These are phyloP conservation scores for sunflower (Helianthus annuus) DNA, from an alignment of 129 eudicot genomes.

Conservation along the genomic window DNA sequence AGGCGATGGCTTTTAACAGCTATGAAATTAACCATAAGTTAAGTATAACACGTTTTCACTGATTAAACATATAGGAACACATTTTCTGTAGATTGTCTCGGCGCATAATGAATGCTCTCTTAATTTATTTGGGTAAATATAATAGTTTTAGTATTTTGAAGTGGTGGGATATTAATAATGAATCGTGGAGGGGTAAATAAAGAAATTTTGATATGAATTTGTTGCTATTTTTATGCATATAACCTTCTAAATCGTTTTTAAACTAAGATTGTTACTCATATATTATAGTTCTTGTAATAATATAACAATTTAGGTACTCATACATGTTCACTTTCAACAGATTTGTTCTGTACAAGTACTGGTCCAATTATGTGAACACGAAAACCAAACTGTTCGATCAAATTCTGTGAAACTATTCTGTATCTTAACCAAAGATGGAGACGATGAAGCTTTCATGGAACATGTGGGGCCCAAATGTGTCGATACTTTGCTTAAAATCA, in stretches of 20 bases:
- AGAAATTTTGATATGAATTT: no score
- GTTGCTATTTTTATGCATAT: background rate
- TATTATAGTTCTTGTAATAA: slow-evolving; percentile 1
- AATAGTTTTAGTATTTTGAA: no score
- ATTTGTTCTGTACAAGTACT: slow-evolving; percentile 45
- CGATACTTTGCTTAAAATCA: slow-evolving; percentile 33
- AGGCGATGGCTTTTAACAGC: no score
- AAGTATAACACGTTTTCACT: no score
- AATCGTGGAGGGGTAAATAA: background rate
- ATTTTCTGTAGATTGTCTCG: no score
- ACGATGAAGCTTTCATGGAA: slow-evolving; percentile 36
- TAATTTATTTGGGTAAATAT: no score
- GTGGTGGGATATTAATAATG: no score
- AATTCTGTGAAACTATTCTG: slow-evolving; percentile 42
- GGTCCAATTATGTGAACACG: slow-evolving; percentile 47
- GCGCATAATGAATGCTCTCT: no score
- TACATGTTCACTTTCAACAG: slow-evolving; percentile 23
- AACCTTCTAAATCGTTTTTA: background rate
- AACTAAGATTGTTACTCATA: background rate
- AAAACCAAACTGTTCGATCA: slow-evolving; percentile 39
- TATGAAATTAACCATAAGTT: no score
- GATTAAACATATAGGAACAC: no score
- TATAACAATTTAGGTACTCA: background rate
- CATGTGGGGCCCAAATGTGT: slow-evolving; percentile 38
- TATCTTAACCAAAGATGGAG: slow-evolving; percentile 41